Conservation (phyloP, 2,329 filamentous ascomycete species). For the Ambrosiella beaveri region DNA sequence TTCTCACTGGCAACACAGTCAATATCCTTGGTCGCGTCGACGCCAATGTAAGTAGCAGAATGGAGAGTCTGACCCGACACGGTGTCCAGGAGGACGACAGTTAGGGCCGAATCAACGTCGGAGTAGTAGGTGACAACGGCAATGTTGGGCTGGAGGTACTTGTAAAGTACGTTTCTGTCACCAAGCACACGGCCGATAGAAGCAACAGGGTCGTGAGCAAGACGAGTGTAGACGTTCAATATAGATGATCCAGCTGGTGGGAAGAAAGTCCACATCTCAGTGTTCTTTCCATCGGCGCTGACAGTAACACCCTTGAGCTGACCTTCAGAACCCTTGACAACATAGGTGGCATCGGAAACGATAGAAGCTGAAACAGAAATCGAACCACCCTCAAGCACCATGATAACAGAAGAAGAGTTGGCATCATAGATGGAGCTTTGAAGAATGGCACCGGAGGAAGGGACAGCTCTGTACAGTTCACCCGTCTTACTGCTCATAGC, state of each 20-base stretch:
- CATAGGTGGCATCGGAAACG: constrained; percentile 35
- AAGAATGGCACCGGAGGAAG: constrained; percentile 22
- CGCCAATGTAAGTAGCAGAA: constrained; percentile 49
- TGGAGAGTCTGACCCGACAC: constrained; percentile 69
- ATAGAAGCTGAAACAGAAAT: constrained; percentile 28
- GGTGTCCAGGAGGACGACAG: constrained; percentile 68
- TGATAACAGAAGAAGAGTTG: constrained; percentile 37
- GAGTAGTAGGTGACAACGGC: constrained; percentile 56
- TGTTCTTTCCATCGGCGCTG: constrained; percentile 23
- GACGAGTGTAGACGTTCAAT: constrained; percentile 47
- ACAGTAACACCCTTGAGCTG: constrained; percentile 40
- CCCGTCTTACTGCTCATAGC: constrained; percentile 37
- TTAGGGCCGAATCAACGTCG: constrained; percentile 39
- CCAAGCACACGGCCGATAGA: constrained; percentile 90
- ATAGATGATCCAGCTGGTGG: constrained; percentile 51
- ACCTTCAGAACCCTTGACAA: constrained; percentile 32
- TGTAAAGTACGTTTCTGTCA: constrained; percentile 87
- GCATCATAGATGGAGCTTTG: constrained; percentile 34
- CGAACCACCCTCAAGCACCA: constrained; percentile 31
- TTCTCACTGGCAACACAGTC: constrained; percentile 76
- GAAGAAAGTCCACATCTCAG: constrained; percentile 53
- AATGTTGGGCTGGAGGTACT: constrained; percentile 83
- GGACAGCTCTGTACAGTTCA: constrained; percentile 27
- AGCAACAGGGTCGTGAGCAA: constrained; percentile 69
- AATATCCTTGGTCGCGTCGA: constrained; percentile 59